These are phyloP conservation scores for Astragalus glycyphyllos DNA, from an alignment of 306 rosid genomes.

Conservation along the genomic window DNA sequence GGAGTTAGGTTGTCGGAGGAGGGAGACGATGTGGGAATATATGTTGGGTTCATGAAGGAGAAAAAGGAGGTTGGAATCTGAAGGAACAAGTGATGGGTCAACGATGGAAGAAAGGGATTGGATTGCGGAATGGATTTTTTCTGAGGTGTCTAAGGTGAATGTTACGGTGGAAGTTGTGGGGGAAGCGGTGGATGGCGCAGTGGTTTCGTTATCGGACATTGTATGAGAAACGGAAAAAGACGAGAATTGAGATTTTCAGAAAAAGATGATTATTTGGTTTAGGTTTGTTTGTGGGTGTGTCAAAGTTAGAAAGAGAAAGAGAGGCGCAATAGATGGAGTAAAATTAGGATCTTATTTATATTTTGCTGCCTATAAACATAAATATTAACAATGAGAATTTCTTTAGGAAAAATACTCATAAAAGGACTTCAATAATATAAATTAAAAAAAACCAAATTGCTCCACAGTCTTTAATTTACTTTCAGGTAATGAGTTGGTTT, in stretches of 20 bases:
- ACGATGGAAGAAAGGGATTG: slow-evolving; percentile 62
- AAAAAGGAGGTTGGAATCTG: slow-evolving; percentile 45
- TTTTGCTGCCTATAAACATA: no score
- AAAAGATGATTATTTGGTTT: background rate
- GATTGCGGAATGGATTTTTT: slow-evolving; percentile 48
- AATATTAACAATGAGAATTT: no score
- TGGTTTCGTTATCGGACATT: slow-evolving; percentile 43
- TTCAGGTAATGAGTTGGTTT: no score
- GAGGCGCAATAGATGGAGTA: no score
- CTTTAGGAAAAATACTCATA: no score
- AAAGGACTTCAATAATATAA: no score
- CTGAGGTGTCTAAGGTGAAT: background rate
- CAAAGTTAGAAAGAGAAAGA: no score
- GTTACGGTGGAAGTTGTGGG: background rate
- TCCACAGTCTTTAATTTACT: no score
- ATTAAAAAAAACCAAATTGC: no score
- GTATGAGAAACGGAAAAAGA: background rate
- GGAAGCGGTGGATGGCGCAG: slow-evolving; percentile 10
- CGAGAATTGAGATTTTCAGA: background rate
- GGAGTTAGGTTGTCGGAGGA: slow-evolving; percentile 69
- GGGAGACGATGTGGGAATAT: slow-evolving; percentile 57
- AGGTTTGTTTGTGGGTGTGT: no score
- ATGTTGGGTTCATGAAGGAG: slow-evolving; percentile 55
- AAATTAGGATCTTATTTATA: no score
- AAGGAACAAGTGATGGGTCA: slow-evolving; percentile 45